Evolutionary conservation across 208 protist species (phyloP), one percentile per base, ranked within the genome.

Genomic region (Tritrichomonas musculus): DNA sequence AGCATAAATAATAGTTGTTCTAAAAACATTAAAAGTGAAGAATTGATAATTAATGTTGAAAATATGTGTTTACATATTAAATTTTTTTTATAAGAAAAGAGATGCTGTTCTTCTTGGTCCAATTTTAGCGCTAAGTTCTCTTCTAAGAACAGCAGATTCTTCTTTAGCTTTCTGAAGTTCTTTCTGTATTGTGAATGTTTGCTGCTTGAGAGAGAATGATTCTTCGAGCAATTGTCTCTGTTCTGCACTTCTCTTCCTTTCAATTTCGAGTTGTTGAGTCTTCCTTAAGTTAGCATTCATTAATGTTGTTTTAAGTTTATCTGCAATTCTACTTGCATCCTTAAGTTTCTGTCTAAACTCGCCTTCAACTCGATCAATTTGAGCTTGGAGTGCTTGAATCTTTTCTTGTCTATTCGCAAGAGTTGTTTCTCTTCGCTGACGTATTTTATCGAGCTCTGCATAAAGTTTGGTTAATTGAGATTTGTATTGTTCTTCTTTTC

Each of bases 211-310:
- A 25, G 4, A 8, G 22, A 84, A 53, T 53, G 73, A 84, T 84
- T 84, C 73, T 25, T n/a, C 0, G 1, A 84, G 1, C 4, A 84
- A 33, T 30, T 53, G 20, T 53, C 36, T 11, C 36, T 84, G 73
- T 84, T 84, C 73, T 53, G 20, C 73, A 27, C 5, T n/a, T 84
- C 44, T 49, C 25, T 84, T 33, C 22, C 53, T 49, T n/a, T 84
- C 73, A 1, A 53, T 47, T 84, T 84, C 44, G 14, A 84, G n/a
- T 44, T 84, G 73, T n/a, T 53, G 8, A 25, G 73, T 53, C 30
- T 84, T 84, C 36, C 73, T 84, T 1, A 84, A 8, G 44, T 84
- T 84, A n/a, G 73, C 73, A 84, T 84, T 84, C 5, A 53, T 53
- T 0, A 84, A n/a, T 47, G 73, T 44, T 53, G 73, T 44, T 25